phyloP scores from a whole-genome alignment of 2,329 filamentous ascomycete species.

The Paraconiothyrium brasiliense region DNA sequence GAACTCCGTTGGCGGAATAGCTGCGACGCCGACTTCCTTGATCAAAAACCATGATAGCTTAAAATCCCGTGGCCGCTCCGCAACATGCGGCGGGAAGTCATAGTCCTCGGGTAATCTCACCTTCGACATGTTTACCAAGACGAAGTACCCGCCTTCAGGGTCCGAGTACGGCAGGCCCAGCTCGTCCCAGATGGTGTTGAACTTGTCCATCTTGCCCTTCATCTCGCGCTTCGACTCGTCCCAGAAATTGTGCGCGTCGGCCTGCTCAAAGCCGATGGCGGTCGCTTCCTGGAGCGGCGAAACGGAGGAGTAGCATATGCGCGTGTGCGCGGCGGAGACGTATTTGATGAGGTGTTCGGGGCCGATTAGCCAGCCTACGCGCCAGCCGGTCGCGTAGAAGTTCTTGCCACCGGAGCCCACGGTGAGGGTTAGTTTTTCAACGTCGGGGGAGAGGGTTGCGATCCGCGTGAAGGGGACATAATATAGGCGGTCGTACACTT shows the following conservation, averaged over 20 bases:
- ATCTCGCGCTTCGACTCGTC: slow-evolving; percentile 83
- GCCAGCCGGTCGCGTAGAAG: slow-evolving; percentile 98
- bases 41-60: slow-evolving; percentile 97
- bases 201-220: slow-evolving; percentile 85
- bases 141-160: slow-evolving; percentile 96
- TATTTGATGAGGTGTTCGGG: slow-evolving; percentile 89
- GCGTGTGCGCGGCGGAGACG: slow-evolving; percentile 89
- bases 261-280: slow-evolving; percentile 92
- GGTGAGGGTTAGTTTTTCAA: slow-evolving; percentile 87
- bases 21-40: slow-evolving; percentile 92
- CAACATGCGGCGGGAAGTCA: slow-evolving; percentile 88
- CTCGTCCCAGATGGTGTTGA: slow-evolving; percentile 72
- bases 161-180: slow-evolving; percentile 74
- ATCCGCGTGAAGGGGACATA: slow-evolving; percentile 96
- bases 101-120: slow-evolving; percentile 86
- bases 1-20: slow-evolving; percentile 96
- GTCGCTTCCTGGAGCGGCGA: slow-evolving; percentile 94
- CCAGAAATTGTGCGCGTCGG: slow-evolving; percentile 88
- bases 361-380: slow-evolving; percentile 94
- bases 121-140: slow-evolving; percentile 91
- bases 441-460: slow-evolving; percentile 87
- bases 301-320: slow-evolving; percentile 95
- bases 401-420: slow-evolving; percentile 97
- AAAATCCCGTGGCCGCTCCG: slow-evolving; percentile 87
- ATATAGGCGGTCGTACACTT: slow-evolving; percentile 90